A percentile compares a stretch with the other conserved stretches of the same genome.
These are phyloP conservation scores for Backusella tuberculispora DNA, from an alignment of 192 early-diverging fungal genomes.

Conservation along the genomic window DNA sequence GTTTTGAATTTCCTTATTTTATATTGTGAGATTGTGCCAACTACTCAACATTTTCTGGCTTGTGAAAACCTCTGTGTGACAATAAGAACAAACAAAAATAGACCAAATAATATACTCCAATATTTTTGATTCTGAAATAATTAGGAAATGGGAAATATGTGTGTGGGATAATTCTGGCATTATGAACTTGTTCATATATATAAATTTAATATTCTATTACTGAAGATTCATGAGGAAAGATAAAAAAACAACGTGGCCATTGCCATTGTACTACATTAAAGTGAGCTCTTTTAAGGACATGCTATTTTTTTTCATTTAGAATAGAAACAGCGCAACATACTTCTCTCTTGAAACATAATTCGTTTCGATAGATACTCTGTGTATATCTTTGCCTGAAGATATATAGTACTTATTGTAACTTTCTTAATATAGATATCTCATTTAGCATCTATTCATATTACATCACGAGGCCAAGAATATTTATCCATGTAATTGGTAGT, in stretches of 20 bases:
- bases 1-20: neutral
- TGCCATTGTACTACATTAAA: neutral
- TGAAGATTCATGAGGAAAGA: neutral
- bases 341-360: neutral
- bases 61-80: neutral
- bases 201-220: no score
- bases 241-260: slow-evolving; percentile 14
- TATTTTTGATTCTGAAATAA: neutral
- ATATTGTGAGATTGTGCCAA: neutral
- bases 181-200: neutral
- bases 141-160: neutral
- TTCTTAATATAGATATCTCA: neutral
- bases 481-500: neutral
- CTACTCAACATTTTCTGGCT: neutral
- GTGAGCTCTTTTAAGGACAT: slow-evolving; percentile 9
- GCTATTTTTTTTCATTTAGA: neutral
- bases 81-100: neutral
- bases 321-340: neutral
- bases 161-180: neutral
- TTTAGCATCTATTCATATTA: neutral
- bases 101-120: neutral
- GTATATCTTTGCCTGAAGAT: neutral
- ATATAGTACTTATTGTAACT: neutral
- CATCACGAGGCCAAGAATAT: neutral
- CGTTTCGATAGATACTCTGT: neutral